phyloP scores from a whole-genome alignment of 2,329 filamentous ascomycete species.

The Aspergillus awamori region DNA sequence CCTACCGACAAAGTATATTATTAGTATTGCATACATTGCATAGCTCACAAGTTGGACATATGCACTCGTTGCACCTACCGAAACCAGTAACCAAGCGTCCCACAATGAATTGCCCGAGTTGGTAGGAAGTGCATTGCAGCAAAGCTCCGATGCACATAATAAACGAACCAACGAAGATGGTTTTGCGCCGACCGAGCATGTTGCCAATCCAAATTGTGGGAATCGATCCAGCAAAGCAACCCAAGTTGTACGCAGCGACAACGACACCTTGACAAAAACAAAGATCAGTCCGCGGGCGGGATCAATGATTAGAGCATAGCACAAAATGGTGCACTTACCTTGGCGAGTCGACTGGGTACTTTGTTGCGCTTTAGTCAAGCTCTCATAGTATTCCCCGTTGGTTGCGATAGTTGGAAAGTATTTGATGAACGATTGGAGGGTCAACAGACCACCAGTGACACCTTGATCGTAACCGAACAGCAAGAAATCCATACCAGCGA shows the following conservation, averaged over 20 bases:
- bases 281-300: neutral
- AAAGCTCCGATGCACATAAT: constrained; percentile 56
- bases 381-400: constrained; percentile 19
- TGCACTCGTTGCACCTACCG: constrained; percentile 33
- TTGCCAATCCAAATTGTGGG: constrained; percentile 57
- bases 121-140: constrained; percentile 52
- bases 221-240: constrained; percentile 55
- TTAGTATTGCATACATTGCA: neutral
- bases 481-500: constrained; percentile 49
- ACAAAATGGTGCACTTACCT: constrained; percentile 25
- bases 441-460: constrained; percentile 50
- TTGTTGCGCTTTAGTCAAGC: constrained; percentile 19
- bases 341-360: constrained; percentile 41
- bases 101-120: constrained; percentile 54
- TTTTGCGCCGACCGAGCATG: constrained; percentile 53
- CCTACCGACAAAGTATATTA: constrained; percentile 9
- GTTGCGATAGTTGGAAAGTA: constrained; percentile 47
- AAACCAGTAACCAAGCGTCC: constrained; percentile 56
- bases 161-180: constrained; percentile 52
- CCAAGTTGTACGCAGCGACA: constrained; percentile 51
- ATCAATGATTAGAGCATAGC: neutral
- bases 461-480: constrained; percentile 45
- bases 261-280: constrained; percentile 37
- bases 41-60: neutral
- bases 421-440: constrained; percentile 44